phyloP scores from a whole-genome alignment of 495 filamentous ascomycete genomes.

The Penicillium argentinense region DNA sequence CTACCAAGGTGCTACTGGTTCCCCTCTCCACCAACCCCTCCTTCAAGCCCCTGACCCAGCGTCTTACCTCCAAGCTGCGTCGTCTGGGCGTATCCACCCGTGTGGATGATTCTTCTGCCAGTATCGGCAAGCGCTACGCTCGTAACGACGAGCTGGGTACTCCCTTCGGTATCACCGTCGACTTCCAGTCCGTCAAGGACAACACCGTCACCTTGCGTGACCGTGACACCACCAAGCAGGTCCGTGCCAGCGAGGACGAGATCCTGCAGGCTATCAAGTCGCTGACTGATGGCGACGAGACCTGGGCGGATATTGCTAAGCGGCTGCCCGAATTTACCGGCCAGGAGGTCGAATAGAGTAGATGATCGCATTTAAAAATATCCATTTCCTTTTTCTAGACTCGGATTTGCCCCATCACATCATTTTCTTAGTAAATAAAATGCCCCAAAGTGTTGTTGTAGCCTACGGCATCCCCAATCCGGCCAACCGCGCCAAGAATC shows the following conservation, averaged over 20 bases:
- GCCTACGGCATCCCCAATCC: conserved; percentile 16
- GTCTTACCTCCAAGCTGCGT: conserved; percentile 53
- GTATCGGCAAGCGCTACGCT: conserved; percentile 68
- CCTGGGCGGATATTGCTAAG: conserved; percentile 61
- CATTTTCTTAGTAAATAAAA: too few species aligned
- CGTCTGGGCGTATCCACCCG: conserved; percentile 59
- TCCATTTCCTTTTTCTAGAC: too few species aligned
- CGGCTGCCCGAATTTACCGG: conserved; percentile 66
- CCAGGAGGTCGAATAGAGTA: conserved; percentile 61
- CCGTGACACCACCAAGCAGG: conserved; percentile 66
- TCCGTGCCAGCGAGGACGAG: conserved; percentile 64
- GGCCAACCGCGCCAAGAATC: conserved; percentile 35
- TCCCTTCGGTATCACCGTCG: conserved; percentile 65
- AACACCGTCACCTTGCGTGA: conserved; percentile 67
- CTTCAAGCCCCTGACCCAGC: conserved; percentile 56
- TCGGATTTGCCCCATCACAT: too few species aligned
- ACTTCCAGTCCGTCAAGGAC: conserved; percentile 70
- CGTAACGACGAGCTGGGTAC: conserved; percentile 69
- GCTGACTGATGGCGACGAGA: conserved; percentile 61
- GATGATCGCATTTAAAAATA: conserved; percentile 6
- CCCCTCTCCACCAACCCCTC: conserved; percentile 59
- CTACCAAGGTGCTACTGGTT: conserved; percentile 69
- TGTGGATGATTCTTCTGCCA: conserved; percentile 65
- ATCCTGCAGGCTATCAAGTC: conserved; percentile 61
- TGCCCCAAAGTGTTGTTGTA: not conserved